Evolutionary conservation across 2,329 filamentous ascomycete species (phyloP).

Genomic region (Arachnomyces sp.): DNA sequence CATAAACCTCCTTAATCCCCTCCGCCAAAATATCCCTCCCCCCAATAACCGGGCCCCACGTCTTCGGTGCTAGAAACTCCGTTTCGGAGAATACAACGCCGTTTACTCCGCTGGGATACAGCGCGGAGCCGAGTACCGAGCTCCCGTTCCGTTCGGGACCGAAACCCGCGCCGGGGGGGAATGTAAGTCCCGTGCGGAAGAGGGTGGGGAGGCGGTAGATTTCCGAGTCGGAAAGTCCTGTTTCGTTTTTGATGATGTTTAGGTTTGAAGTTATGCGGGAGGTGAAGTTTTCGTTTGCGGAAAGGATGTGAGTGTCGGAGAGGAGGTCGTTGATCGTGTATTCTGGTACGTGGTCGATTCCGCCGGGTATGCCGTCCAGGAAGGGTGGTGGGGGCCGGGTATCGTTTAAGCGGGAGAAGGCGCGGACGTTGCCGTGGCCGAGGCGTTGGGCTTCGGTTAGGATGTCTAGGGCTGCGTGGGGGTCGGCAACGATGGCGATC

Average conservation of each 20-base stretch:
- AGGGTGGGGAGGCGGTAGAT: conserved; percentile 7
- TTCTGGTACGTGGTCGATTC: conserved; percentile 8
- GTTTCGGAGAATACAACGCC: conserved; percentile 10
- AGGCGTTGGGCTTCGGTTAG: conserved; percentile 13
- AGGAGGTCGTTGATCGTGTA: conserved; percentile 9
- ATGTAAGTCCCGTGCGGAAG: conserved; percentile 4
- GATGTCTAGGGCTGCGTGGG: conserved; percentile 16
- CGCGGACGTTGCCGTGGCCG: conserved; percentile 18
- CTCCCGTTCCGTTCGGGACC: conserved; percentile 1
- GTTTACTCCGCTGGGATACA: conserved; percentile 11
- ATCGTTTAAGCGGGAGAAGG: conserved; percentile 9
- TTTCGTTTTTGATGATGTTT: conserved; percentile 6
- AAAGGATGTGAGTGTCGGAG: conserved; percentile 1
- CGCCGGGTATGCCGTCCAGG: conserved; percentile 3
- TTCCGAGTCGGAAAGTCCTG: conserved; percentile 7
- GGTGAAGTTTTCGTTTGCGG: conserved; percentile 6
- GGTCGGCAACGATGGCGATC: conserved; percentile 17
- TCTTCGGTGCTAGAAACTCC: conserved; percentile 12
- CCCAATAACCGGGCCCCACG: conserved; percentile 15
- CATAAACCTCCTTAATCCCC: conserved; percentile 9
- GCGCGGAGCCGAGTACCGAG: conserved; percentile 1
- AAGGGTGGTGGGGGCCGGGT: background rate
- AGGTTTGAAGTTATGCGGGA: conserved; percentile 5
- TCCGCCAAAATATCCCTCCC: conserved; percentile 13
- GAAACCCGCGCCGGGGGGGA: background rate